Percentiles rank a stretch among this genome's conserved stretches.
Conservation (phyloP, 352 stramenopile species). For the Phytophthora pisi region DNA sequence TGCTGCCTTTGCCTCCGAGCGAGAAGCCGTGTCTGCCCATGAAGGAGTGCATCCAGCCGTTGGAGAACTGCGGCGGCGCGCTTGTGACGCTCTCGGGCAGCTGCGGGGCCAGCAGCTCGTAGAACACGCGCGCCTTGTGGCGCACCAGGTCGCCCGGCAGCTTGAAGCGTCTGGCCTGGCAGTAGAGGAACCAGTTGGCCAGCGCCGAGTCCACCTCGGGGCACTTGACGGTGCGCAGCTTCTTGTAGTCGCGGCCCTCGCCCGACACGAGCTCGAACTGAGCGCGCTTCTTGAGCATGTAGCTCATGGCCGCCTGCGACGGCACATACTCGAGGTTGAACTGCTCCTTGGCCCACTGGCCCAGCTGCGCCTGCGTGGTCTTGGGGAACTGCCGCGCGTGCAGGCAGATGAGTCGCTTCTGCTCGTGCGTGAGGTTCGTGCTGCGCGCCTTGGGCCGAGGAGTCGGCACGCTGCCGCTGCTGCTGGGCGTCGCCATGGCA, state of each 20-base stretch:
- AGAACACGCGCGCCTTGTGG: conserved; percentile 71
- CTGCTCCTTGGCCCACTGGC: conserved; percentile 73
- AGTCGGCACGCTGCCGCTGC: conserved; percentile 7
- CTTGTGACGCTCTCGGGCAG: conserved; percentile 33
- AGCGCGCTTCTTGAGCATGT: conserved; percentile 79
- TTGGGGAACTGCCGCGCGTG: conserved; percentile 76
- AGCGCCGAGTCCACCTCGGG: conserved; percentile 77
- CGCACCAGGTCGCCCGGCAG: conserved; percentile 80
- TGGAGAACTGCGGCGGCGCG: conserved; percentile 80
- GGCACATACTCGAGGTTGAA: conserved; percentile 66
- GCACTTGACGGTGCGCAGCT: conserved; percentile 77
- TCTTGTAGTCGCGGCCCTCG: conserved; percentile 79
- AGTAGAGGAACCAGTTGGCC: conserved; percentile 85
- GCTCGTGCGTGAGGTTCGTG: conserved; percentile 83
- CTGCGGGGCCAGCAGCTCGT: conserved; percentile 62
- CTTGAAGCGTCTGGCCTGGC: conserved; percentile 58
- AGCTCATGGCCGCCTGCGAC: conserved; percentile 82
- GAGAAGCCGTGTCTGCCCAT: conserved; percentile 78
- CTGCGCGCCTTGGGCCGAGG: conserved; percentile 49
- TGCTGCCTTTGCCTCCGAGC: conserved; percentile 33
- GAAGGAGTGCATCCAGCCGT: conserved; percentile 88
- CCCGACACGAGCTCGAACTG: conserved; percentile 77
- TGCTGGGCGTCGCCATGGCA: background rate
- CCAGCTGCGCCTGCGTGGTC: conserved; percentile 73
- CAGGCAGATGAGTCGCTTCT: conserved; percentile 83